Conservation (phyloP, 768 basidiomycete species). For the Serendipita sp. region DNA sequence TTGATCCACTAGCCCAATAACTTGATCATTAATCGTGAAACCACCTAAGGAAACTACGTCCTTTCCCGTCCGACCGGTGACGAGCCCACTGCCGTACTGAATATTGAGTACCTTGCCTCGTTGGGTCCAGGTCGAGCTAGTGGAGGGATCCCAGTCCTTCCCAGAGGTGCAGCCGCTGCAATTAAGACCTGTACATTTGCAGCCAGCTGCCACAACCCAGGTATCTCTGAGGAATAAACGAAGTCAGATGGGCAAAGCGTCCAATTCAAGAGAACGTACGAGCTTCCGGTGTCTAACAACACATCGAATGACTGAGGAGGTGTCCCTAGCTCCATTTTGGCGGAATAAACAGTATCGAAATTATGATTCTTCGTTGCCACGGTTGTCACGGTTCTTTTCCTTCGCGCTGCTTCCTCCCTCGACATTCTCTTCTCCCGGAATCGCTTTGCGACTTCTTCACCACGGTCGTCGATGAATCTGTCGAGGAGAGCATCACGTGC, state of each 20-base stretch:
- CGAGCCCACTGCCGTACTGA: slow-evolving; percentile 9
- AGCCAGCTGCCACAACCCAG: background rate
- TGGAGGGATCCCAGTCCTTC: background rate
- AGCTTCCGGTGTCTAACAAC: background rate
- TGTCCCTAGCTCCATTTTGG: background rate
- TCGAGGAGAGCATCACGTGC: slow-evolving; percentile 2
- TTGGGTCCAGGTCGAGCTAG: background rate
- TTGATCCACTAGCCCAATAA: slow-evolving; percentile 7
- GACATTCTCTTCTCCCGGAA: background rate
- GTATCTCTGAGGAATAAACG: background rate
- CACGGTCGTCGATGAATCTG: background rate
- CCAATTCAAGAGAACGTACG: background rate
- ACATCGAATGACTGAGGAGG: background rate
- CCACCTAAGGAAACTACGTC: slow-evolving; percentile 10
- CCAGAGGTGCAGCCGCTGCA: background rate
- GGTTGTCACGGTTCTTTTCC: background rate
- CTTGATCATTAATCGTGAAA: slow-evolving; percentile 8
- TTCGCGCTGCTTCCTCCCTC: background rate
- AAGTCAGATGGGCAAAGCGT: background rate
- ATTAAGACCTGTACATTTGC: background rate
- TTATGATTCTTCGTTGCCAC: background rate
- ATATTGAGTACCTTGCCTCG: background rate
- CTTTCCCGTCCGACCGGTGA: slow-evolving; percentile 8
- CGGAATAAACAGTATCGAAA: background rate
- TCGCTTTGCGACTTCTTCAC: background rate